Percentiles rank a stretch among this genome's conserved stretches.
These are phyloP conservation scores for Pochonia chlamydosporia DNA, from an alignment of 2,329 filamentous ascomycete genomes.

Conservation along the genomic window DNA sequence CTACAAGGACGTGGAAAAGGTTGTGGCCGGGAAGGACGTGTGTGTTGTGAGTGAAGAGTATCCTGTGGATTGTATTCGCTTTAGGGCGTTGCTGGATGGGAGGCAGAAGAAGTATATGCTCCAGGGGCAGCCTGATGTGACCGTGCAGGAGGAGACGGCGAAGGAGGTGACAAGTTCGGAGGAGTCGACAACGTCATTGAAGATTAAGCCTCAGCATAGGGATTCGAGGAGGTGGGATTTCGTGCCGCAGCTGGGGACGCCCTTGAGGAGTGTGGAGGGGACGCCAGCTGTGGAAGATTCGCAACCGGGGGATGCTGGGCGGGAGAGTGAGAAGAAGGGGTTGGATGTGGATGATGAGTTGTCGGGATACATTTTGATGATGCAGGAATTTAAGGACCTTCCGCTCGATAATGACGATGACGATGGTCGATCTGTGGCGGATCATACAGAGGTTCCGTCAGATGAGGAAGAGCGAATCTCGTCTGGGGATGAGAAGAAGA, in stretches of 20 bases:
- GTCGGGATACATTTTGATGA: constrained; percentile 57
- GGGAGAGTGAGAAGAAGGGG: background rate
- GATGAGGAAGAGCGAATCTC: background rate
- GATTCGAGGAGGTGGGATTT: constrained; percentile 33
- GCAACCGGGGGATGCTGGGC: background rate
- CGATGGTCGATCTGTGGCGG: constrained; percentile 18
- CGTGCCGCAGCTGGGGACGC: constrained; percentile 31
- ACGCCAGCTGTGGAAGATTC: constrained; percentile 17
- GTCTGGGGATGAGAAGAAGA: background rate
- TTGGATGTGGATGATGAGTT: constrained; percentile 44
- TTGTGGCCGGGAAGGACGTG: constrained; percentile 21
- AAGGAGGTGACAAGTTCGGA: constrained; percentile 8
- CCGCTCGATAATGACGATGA: constrained; percentile 47
- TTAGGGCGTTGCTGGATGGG: constrained; percentile 51
- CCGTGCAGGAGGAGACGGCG: background rate
- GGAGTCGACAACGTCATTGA: constrained; percentile 31
- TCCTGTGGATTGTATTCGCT: constrained; percentile 61
- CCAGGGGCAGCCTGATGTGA: constrained; percentile 35
- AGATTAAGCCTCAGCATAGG: constrained; percentile 40
- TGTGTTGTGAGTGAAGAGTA: constrained; percentile 62
- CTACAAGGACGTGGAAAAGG: constrained; percentile 57
- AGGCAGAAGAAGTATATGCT: constrained; percentile 55
- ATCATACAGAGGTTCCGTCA: constrained; percentile 5
- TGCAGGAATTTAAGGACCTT: constrained; percentile 54
- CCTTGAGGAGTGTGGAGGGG: constrained; percentile 25